Base-by-base conservation (phyloP, 2,329 filamentous ascomycete species). In the Podosphaera fusca region DNA sequence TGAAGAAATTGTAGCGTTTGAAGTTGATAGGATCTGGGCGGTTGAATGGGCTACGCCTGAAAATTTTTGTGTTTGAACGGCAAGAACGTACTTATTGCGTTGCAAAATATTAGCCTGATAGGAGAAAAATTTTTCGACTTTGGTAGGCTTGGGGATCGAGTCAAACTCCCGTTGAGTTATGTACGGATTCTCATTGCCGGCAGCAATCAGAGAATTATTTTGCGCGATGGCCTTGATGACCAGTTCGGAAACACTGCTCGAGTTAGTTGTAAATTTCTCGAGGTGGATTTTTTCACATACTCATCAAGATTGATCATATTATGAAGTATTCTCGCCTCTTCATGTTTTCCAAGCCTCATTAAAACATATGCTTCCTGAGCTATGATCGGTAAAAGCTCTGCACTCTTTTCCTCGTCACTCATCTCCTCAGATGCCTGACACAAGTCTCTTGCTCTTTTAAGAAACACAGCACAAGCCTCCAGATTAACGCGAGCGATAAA, bases 301-400 rank as follows among this genome's bases (percentile, higher is more conserved):
- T 78, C 75, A 55, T 75, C 70, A 58, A 76, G 69, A n/a, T 75
- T 75, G 35, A 88, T 72, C n/a, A 74, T 75, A 56, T 74, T 75
- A 55, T 80, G 79, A 38, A 88, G 65, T 49, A 76, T 73, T 54
- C 76, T 73, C 0, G 85, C 85, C 62, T 88, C 82, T 33, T 79
- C 75, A 14, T 73, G 64, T 63, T 82, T 82, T 21, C 84, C 85
- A 59, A 85, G 68, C 61, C 77, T 79, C 1, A 77, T 76, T 58
- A 85, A 74, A 1, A 87, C 82, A 63, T 84, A 89, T 33, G 84
- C 76, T 64, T 87, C 82, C 68, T 92, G 87, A 31, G 86, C 77
- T 36, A 81, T 73, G 58, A 94, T 88, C 8, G 86, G 84, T 35
- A 85, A 72, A 61, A 88, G 70, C 69, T 94, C 86, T 0, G 77